Percentiles rank a stretch among this genome's conserved stretches.
Conservation (phyloP, 208 protist species). For the Trypanosomatidae sp. region DNA sequence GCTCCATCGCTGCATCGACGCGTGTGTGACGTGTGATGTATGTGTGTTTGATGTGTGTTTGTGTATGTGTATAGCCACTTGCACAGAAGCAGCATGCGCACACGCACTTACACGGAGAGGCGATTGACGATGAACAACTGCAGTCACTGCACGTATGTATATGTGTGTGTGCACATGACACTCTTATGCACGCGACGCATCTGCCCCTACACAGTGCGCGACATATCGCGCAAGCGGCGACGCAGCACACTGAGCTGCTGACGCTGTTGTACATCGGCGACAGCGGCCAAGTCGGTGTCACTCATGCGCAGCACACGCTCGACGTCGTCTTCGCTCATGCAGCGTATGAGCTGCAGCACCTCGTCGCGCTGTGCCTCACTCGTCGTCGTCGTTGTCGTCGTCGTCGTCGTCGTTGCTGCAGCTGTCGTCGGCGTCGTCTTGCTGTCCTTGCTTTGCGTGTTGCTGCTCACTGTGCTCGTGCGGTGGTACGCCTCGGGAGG, state of each 20-base stretch:
- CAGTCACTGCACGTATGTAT: background rate
- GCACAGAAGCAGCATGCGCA: background rate
- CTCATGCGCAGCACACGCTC: conserved; percentile 57
- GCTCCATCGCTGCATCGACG: too few relatives aligned
- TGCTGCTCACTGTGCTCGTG: background rate
- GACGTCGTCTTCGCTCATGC: conserved; percentile 69
- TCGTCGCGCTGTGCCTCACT: conserved; percentile 36
- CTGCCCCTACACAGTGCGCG: conserved; percentile 17
- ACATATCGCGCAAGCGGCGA: conserved; percentile 50
- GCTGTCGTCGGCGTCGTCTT: background rate
- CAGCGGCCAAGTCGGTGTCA: conserved; percentile 36
- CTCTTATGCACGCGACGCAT: background rate
- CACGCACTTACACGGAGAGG: background rate
- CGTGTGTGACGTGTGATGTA: too few relatives aligned
- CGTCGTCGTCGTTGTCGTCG: background rate
- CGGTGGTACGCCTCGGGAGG: conserved; percentile 23
- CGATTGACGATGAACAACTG: background rate
- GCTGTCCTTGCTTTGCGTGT: background rate
- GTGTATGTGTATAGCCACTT: too few relatives aligned
- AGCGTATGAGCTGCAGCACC: conserved; percentile 54
- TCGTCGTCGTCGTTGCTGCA: background rate
- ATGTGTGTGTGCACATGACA: background rate
- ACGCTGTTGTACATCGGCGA: conserved; percentile 39
- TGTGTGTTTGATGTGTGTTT: too few relatives aligned
- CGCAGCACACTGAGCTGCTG: conserved; percentile 55